Evolutionary conservation across 2,329 filamentous ascomycete genomes (phyloP).

Genomic region (Beauveria asiatica): DNA sequence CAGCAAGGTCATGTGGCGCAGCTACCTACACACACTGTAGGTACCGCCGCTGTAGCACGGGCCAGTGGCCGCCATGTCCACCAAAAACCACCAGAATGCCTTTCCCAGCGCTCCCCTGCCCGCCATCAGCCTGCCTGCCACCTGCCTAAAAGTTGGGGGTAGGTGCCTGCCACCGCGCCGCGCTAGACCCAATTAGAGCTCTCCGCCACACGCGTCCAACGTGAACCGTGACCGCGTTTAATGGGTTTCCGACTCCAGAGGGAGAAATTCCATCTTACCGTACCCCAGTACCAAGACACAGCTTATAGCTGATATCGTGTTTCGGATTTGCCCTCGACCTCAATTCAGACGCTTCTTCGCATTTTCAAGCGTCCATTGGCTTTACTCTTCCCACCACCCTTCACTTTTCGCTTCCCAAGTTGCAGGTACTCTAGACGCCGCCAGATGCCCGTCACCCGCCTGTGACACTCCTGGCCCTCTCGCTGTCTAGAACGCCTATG

Average conservation of each 20-base stretch:
- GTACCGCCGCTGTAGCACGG: background rate
- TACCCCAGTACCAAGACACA: background rate
- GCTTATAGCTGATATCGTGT: background rate
- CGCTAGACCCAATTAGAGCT: background rate
- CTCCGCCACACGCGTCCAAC: slow-evolving; percentile 13
- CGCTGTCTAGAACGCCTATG: slow-evolving; percentile 31
- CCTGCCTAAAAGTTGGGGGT: background rate
- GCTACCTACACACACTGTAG: too few species aligned
- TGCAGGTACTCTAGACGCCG: background rate
- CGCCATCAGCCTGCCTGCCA: background rate
- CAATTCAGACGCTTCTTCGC: background rate
- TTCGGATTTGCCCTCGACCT: background rate
- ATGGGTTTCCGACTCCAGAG: slow-evolving; percentile 6
- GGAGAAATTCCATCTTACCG: slow-evolving; percentile 7
- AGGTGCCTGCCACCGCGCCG: background rate
- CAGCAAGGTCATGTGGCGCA: background rate
- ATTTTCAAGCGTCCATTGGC: background rate
- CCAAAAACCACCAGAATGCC: background rate
- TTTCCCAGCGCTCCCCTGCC: background rate
- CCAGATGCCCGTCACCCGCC: slow-evolving; percentile 1
- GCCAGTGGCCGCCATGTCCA: background rate
- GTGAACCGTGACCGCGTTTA: slow-evolving; percentile 16
- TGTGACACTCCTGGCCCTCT: slow-evolving; percentile 10
- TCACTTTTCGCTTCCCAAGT: background rate
- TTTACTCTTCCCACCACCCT: background rate